Conservation (phyloP, 2,329 filamentous ascomycete species). For the Xylariaceae sp. region DNA sequence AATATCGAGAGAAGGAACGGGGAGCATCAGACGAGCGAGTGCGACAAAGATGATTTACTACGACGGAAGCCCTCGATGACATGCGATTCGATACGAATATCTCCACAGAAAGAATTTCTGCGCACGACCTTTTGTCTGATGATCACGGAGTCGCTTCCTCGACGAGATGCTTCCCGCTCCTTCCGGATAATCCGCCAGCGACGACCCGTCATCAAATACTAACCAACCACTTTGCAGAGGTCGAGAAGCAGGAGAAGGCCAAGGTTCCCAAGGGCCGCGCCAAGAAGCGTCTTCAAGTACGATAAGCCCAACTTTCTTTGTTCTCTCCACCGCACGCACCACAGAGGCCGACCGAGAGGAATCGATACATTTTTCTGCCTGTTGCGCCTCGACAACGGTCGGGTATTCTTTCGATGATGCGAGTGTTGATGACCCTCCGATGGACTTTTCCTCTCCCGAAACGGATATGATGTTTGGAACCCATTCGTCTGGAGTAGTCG, state of each 20-base stretch:
- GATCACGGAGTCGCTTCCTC: background rate
- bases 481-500: too few species aligned
- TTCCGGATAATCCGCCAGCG: background rate
- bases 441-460: too few species aligned
- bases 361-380: background rate
- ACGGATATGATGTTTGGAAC: too few species aligned
- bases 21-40: slow-evolving; percentile 3
- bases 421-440: too few species aligned
- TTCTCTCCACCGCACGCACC: too few species aligned
- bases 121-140: background rate
- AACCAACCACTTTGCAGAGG: slow-evolving; percentile 5
- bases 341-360: too few species aligned
- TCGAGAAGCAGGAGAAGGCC: slow-evolving; percentile 16
- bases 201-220: background rate
- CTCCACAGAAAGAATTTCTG: background rate
- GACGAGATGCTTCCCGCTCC: slow-evolving; percentile 6
- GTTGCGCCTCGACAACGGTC: background rate
- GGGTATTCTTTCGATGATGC: slow-evolving; percentile 2
- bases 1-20: background rate
- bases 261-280: slow-evolving; percentile 96
- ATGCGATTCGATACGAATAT: background rate
- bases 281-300: slow-evolving; percentile 67
- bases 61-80: too few species aligned
- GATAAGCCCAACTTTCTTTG: background rate
- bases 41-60: background rate